These are phyloP conservation scores for Penicillium sp. DNA, from an alignment of 2,329 filamentous ascomycete genomes.

Conservation along the genomic window DNA sequence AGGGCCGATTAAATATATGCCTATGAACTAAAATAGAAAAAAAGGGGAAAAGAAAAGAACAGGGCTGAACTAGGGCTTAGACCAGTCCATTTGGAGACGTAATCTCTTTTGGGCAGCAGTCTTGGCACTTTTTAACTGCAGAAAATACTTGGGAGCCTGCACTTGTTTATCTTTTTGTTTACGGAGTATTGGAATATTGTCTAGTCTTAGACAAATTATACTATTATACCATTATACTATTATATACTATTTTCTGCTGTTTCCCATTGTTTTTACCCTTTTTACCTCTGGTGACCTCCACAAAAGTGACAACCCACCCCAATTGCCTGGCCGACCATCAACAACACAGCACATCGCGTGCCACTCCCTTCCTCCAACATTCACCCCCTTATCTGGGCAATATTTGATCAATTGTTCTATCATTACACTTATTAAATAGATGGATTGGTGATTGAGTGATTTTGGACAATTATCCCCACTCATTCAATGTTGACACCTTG, in stretches of 20 bases:
- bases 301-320: not conserved
- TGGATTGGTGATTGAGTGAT: constrained; percentile 3
- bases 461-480: constrained; percentile 2
- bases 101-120: constrained; percentile 5
- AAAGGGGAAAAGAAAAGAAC: too few relatives aligned
- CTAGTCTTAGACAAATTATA: not conserved
- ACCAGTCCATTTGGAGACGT: not conserved
- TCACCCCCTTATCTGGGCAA: constrained; percentile 2
- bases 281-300: not conserved
- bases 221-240: too few relatives aligned
- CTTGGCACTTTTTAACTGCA: constrained; percentile 2
- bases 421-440: not conserved
- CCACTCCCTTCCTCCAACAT: constrained; percentile 3
- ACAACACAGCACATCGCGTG: constrained; percentile 14
- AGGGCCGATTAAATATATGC: not conserved
- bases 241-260: not conserved
- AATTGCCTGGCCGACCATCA: constrained; percentile 26
- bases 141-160: not conserved
- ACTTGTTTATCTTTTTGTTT: not conserved
- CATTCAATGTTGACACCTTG: constrained; percentile 23
- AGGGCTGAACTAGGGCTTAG: not conserved
- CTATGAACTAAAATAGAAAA: not conserved
- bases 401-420: not conserved
- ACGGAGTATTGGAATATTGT: not conserved
- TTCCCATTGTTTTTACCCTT: constrained; percentile 5